Conservation (phyloP, 73 alveolate species). For the Urostyla sp. region DNA sequence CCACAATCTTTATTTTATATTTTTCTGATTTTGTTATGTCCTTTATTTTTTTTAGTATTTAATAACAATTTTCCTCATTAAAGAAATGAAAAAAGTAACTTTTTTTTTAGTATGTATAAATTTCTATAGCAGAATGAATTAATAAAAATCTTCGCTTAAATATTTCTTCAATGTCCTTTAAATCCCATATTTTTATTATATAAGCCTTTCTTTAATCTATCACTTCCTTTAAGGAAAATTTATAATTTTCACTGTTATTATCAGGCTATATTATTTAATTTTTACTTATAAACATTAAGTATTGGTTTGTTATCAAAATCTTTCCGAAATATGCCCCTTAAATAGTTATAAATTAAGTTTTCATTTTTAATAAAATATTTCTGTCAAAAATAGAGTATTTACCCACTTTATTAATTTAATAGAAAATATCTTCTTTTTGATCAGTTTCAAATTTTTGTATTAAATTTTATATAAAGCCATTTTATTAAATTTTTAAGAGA, state of each 20-base stretch:
- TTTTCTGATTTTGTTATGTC: background rate
- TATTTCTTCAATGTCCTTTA: slow-evolving; percentile 16
- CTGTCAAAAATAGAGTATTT: background rate
- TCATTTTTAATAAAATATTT: background rate
- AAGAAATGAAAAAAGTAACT: slow-evolving; percentile 55
- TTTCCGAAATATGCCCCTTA: slow-evolving; percentile 50
- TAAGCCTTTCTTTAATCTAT: slow-evolving; percentile 1
- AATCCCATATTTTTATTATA: slow-evolving; percentile 19
- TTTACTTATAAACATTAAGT: slow-evolving; percentile 41
- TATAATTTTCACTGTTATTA: background rate
- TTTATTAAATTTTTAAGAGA: too few relatives aligned
- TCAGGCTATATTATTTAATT: background rate
- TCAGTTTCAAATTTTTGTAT: too few relatives aligned
- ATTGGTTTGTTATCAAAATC: slow-evolving; percentile 2
- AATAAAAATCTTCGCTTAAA: slow-evolving; percentile 46
- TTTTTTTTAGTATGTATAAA: slow-evolving; percentile 38
- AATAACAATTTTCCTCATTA: slow-evolving; percentile 1
- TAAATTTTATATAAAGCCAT: too few relatives aligned
- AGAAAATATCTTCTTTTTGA: too few relatives aligned
- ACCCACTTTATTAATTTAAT: too few relatives aligned
- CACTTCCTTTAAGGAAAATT: slow-evolving; percentile 6
- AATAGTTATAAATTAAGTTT: slow-evolving; percentile 27
- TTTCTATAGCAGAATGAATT: slow-evolving; percentile 51
- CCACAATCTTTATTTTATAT: background rate
- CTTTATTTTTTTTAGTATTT: background rate